Conservation (phyloP, 495 filamentous ascomycete species). For the Hypoxylon lienhwacheense region DNA sequence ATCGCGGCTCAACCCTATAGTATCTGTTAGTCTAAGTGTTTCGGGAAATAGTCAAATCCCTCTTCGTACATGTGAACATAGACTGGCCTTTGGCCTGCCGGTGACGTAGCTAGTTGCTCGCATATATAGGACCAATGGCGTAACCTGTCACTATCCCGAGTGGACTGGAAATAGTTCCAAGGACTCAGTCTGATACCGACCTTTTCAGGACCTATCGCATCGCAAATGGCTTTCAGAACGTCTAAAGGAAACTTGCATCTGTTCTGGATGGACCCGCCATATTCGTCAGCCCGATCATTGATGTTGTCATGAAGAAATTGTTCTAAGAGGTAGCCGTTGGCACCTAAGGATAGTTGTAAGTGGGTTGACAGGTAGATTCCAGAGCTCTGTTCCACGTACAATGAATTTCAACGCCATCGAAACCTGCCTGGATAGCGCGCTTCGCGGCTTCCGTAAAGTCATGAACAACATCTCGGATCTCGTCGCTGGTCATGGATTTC, state of each 20-base stretch:
- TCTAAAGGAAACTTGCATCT: conserved; percentile 60
- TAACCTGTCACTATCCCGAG: conserved; percentile 54
- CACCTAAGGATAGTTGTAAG: conserved; percentile 46
- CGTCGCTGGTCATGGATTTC: conserved; percentile 51
- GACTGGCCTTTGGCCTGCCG: conserved; percentile 27
- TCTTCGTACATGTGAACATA: conserved; percentile 48
- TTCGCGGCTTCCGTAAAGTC: conserved; percentile 61
- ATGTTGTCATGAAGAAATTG: conserved; percentile 62
- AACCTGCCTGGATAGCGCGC: conserved; percentile 64
- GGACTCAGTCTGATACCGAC: conserved; percentile 63
- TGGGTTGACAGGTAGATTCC: conserved; percentile 60
- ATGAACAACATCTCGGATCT: conserved; percentile 55
- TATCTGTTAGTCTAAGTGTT: conserved; percentile 26
- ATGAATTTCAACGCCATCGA: conserved; percentile 74
- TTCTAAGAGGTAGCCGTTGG: conserved; percentile 68
- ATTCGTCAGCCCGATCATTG: conserved; percentile 62
- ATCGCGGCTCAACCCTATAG: conserved; percentile 63
- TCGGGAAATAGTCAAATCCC: conserved; percentile 53
- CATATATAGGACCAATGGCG: conserved; percentile 61
- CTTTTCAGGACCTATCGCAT: conserved; percentile 60
- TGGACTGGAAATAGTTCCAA: conserved; percentile 65
- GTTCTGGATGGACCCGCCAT: conserved; percentile 64
- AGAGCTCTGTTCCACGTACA: conserved; percentile 64
- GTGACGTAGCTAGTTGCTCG: conserved; percentile 40
- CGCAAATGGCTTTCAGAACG: conserved; percentile 55